Evolutionary conservation across 352 stramenopile genomes (phyloP), one percentile per base, ranked within the genome.

Genomic region (Globisporangium cederbergense): DNA sequence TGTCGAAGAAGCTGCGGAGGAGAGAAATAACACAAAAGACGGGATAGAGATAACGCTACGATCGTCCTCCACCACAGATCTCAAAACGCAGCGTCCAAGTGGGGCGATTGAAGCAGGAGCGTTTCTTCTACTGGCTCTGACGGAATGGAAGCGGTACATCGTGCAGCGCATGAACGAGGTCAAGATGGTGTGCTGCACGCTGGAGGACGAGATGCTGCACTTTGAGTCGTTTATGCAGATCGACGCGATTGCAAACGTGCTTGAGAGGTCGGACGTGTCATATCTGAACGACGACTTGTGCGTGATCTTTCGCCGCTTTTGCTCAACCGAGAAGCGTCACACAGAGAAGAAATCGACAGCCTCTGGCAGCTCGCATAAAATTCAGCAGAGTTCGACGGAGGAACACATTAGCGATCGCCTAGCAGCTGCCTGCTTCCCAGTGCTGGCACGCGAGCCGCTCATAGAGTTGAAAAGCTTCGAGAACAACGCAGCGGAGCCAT

Each of bases 111-210:
- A 82, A 8, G 80, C 77, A 1, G 74, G 75, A 3, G 47, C 64
- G 10, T 91, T 95, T 34, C 72, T 95, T 0, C 68, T 93, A 3
- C 42, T 91, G 0, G 73, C 76, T 8, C 46, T 93, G 10, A 46
- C 76, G 16, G 86, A 95, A 61, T 95, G 86, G 83, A 77, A 86
- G 40, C 74, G 71, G 2, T 92, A 92, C 59, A 70, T 93, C 14
- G 68, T 88, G 20, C 62, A 80, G n/a, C 77, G 81, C 11, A 78
- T 95, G 54, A 83, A 89, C 61, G 82, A 91, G 36, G 62, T 95
- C 2, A 77, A 78, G 5, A 73, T 89, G 16, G 71, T 79, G 13
- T 91, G 81, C 54, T 86, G 73, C 60, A 68, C 65, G 16, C 75
- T 84, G 34, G 76, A 90, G 32, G 78, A 84, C 30, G 81, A 91